Percentiles rank a stretch among this genome's conserved stretches.
Conservation (phyloP, 345 rosid species). For the Euclidium syriacum region DNA sequence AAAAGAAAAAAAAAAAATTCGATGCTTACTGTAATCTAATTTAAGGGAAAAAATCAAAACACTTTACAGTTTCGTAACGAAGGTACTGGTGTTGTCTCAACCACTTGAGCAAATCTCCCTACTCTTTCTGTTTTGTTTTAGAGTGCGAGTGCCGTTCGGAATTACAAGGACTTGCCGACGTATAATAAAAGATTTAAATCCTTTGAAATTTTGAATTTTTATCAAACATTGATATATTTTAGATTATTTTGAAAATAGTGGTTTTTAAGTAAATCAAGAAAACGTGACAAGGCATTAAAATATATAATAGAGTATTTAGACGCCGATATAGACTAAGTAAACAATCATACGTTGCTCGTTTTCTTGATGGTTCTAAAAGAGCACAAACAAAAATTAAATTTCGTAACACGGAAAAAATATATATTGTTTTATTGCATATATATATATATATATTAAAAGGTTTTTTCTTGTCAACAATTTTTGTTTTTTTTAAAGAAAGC, state of each 20-base stretch:
- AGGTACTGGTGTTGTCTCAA: not conserved
- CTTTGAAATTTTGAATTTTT: not conserved
- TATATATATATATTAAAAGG: too few relatives aligned
- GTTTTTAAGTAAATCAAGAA: not conserved
- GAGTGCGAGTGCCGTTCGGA: not conserved
- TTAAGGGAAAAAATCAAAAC: not conserved
- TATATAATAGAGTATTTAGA: not conserved
- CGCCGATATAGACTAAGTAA: not conserved
- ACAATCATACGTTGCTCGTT: too few relatives aligned
- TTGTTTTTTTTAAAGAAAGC: too few relatives aligned
- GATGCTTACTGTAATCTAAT: not conserved
- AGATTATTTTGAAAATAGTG: not conserved
- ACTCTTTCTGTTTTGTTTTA: not conserved
- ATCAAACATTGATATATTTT: too few relatives aligned
- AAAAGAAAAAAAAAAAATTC: too few relatives aligned
- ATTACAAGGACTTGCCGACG: not conserved
- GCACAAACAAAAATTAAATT: too few relatives aligned
- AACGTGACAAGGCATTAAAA: not conserved
- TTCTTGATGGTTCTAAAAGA: too few relatives aligned
- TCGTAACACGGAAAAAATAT: too few relatives aligned
- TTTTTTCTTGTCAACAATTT: too few relatives aligned
- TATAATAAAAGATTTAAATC: not conserved
- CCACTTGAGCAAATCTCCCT: constrained; percentile 2
- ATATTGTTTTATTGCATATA: too few relatives aligned
- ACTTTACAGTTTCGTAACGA: not conserved